Base-by-base conservation (phyloP, 2,329 filamentous ascomycete genomes). In the Fusarium illudens region DNA sequence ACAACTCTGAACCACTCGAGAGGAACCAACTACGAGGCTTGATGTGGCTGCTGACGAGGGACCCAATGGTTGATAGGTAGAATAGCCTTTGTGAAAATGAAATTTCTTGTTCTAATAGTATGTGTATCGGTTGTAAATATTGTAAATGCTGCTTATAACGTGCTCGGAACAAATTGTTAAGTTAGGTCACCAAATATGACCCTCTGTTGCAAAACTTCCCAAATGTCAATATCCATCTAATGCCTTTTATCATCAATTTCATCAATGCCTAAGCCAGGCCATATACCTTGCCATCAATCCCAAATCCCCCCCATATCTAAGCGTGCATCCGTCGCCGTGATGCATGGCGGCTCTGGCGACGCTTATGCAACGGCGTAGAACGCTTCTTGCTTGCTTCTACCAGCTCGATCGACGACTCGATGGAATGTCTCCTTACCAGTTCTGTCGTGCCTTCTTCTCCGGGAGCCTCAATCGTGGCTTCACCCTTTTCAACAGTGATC, bases 401-500 rank as follows among this genome's bases (percentile, higher is more conserved):
- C 6, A 68, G 22, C 9, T 68, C 65, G 0, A 65, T 27, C 0
- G 52, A 39, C 2, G 65, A 68, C 2, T 68, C 65, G 0, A 54
- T 68, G 0, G 56, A 49, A 10, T 52, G 30, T 12, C 65, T 46
- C 10, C 53, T 68, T 1, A 68, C 44, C 2, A 68, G 39, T 0
- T 68, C 61, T n/a, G 54, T 66, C 1, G 58, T 50, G 1, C 37
- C 33, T 4, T 52, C 52, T 13, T 68, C 53, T 1, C 54, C 37
- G 0, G 54, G 60, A 6, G 53, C 49, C 4, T 62, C 56, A 4
- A 68, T 52, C 1, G 52, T 48, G 22, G 56, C 39, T 2, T 65
- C 57, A 2, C 32, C 34, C 19, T 62, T 68, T 8, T 57, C 65
- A 1, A 65, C 65, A 5, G 68, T 62, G 4, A 68, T 62, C 49